Conservation (phyloP, 2,329 filamentous ascomycete species). For the Elsinoe perseae region DNA sequence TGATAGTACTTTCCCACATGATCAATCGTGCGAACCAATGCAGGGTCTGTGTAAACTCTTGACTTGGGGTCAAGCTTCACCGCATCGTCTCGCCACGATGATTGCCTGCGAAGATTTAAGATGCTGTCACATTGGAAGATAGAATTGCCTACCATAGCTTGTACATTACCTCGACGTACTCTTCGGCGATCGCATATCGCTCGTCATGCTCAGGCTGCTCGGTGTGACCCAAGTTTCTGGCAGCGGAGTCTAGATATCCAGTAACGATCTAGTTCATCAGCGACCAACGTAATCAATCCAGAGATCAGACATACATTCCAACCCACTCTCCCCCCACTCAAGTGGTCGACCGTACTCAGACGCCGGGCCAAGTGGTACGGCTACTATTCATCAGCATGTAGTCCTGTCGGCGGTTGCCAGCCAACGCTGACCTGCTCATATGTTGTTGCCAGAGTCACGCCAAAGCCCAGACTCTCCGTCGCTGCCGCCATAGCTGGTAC, state of each 20-base stretch:
- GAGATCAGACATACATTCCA: conserved; percentile 18
- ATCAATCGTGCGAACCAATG: conserved; percentile 56
- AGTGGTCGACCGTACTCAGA: conserved; percentile 59
- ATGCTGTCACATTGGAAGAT: too few species aligned
- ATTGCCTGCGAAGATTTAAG: conserved; percentile 39
- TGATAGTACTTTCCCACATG: conserved; percentile 57
- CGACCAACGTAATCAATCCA: neutral
- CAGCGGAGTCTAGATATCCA: conserved; percentile 59
- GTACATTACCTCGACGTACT: conserved; percentile 57
- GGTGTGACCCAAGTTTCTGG: conserved; percentile 52
- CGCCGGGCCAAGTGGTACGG: conserved; percentile 59
- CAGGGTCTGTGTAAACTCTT: conserved; percentile 53
- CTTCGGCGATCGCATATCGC: conserved; percentile 56
- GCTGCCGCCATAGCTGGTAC: conserved; percentile 61
- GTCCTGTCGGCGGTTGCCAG: neutral
- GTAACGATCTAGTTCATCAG: conserved; percentile 47
- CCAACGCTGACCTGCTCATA: conserved; percentile 43
- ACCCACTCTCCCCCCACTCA: conserved; percentile 50
- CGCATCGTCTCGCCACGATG: conserved; percentile 60
- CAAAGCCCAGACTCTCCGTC: conserved; percentile 60
- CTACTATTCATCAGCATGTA: conserved; percentile 28
- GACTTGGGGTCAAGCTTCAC: conserved; percentile 52
- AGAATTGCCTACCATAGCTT: conserved; percentile 43
- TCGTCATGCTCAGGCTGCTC: conserved; percentile 58
- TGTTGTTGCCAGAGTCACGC: conserved; percentile 59